Evolutionary conservation across 2,329 filamentous ascomycete genomes (phyloP).

Genomic region (Orbilia brochopaga): DNA sequence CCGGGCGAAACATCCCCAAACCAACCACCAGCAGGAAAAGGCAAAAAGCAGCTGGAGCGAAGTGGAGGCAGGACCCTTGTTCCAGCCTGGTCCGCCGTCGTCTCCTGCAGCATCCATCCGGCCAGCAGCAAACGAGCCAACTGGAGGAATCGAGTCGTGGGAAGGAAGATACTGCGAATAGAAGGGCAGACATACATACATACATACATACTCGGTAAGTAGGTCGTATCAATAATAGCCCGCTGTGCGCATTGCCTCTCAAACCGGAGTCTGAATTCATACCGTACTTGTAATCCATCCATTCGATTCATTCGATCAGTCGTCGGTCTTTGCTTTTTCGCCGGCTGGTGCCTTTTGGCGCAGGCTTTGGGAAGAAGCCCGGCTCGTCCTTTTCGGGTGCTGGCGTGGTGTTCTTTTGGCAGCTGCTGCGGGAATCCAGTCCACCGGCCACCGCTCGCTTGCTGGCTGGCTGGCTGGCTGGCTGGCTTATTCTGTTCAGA

Average conservation of each 20-base stretch:
- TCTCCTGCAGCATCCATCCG: slow-evolving; percentile 12
- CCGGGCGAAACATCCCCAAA: background rate
- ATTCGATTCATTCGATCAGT: no score
- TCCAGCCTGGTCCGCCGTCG: slow-evolving; percentile 12
- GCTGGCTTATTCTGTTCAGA: background rate
- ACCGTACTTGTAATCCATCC: no score
- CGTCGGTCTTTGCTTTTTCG: background rate
- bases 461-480: background rate
- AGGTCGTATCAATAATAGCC: no score
- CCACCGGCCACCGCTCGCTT: background rate
- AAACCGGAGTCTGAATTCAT: no score
- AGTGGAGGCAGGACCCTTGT: slow-evolving; percentile 9
- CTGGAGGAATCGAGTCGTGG: no score
- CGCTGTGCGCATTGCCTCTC: no score
- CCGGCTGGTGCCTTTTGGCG: slow-evolving; percentile 2
- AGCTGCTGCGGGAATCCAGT: slow-evolving; percentile 2
- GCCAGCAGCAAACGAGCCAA: background rate
- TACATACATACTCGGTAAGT: no score
- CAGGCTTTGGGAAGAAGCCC: background rate
- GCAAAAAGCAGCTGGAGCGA: background rate
- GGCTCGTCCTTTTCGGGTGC: background rate
- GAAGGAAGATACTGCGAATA: no score
- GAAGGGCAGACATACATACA: no score
- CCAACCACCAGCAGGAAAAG: background rate
- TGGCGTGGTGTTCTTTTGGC: background rate